Conservation (phyloP, 2,329 filamentous ascomycete genomes). For the Sporothrix dimorphospora region DNA sequence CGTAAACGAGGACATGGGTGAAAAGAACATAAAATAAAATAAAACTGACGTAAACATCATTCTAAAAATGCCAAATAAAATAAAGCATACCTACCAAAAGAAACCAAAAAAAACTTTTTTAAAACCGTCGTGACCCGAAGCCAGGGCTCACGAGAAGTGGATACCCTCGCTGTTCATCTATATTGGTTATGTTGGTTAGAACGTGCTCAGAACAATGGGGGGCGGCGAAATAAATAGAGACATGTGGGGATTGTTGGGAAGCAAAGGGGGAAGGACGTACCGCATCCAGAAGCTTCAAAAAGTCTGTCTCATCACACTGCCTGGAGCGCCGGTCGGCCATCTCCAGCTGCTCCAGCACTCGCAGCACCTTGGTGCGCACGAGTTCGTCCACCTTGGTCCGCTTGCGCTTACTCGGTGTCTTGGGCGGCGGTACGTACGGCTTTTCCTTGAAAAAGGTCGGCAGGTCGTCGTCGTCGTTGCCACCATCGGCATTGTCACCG, state of each 20-base stretch:
- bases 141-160: conserved; percentile 1
- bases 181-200: neutral
- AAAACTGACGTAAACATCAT: conserved; percentile 4
- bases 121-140: neutral
- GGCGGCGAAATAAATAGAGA: neutral
- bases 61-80: neutral
- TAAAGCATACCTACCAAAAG: neutral
- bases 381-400: conserved; percentile 80
- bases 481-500: conserved; percentile 51
- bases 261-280: conserved; percentile 32
- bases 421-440: conserved; percentile 47
- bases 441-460: conserved; percentile 80
- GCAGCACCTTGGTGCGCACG: conserved; percentile 83
- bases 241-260: neutral
- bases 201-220: neutral
- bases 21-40: neutral
- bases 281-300: conserved; percentile 75
- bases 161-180: conserved; percentile 31
- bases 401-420: conserved; percentile 70
- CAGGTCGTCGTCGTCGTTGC: conserved; percentile 67
- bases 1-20: neutral
- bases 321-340: conserved; percentile 80
- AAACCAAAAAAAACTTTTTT: neutral
- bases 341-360: conserved; percentile 79
- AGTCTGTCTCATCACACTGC: conserved; percentile 91